Evolutionary conservation across 2,329 filamentous ascomycete species (phyloP), one percentile per base, ranked within the genome.

Genomic region (Pseudogymnoascus sp.): DNA sequence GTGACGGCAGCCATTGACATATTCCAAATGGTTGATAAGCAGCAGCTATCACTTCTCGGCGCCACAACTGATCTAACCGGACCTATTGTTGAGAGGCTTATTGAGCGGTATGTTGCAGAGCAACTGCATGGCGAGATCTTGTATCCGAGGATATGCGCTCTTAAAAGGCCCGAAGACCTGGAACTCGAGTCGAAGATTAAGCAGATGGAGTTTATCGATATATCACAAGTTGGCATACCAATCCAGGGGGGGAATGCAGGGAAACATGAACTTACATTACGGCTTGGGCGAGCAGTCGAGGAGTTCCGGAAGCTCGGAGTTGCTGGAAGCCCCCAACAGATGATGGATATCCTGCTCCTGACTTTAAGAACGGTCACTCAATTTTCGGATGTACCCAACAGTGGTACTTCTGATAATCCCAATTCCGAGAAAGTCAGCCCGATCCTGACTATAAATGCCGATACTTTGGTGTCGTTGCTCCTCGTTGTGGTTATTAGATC

Each of bases 1-100:
- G 90, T 99, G 9, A 96, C 91, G 8, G 84, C 89, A 8, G 94
- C 92, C 0, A 97, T 99, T 66, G 94, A 99, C 69, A 80, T 97
- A 1, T 99, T 99, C 67, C 93, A 97, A 69, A 86, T 87, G 63
- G 93, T 99, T 5, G 94, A 99, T 72, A 96, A 96, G 72, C 90
- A 96, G 69, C 94, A 97, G 69, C 78, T 99, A 28, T 97, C 93
- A 2, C 80, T 96, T 36, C 80, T 99, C 4, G 94, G 92, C 15
- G 90, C 92, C 4, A 96, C 91, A 1, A 99, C 95, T 2, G 91
- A 97, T 71, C 77, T 99, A 59, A 97, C 94, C 0, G 93, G 94
- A 0, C 90, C 92, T 1, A 77, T 95, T 7, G 92, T 99, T 1
- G 95, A 99, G 75, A 86, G 90, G 64, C 80, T 99, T 68, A 97